These are phyloP conservation scores for Chytriomyces sp. DNA, from an alignment of 192 early-diverging fungal genomes.

Conservation along the genomic window DNA sequence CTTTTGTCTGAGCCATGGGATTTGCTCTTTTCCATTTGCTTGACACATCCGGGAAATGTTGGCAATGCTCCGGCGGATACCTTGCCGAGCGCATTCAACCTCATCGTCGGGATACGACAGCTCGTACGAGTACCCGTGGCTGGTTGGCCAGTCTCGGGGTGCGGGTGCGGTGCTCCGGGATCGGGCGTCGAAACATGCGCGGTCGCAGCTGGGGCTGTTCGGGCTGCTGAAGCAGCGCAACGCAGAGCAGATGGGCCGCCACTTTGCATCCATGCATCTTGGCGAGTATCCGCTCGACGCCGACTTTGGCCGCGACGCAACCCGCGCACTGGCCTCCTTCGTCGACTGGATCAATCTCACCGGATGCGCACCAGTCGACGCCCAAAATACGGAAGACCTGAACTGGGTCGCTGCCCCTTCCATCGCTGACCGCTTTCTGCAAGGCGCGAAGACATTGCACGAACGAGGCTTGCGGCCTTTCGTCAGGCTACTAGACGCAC, in stretches of 20 bases:
- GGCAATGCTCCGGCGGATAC: too few species aligned
- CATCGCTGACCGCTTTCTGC: background rate
- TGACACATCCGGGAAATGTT: too few species aligned
- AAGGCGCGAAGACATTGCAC: background rate
- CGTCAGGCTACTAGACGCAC: background rate
- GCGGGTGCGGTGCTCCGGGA: background rate
- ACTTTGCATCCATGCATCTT: background rate
- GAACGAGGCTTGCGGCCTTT: background rate
- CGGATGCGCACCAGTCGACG: constrained; percentile 14
- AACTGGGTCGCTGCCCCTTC: background rate
- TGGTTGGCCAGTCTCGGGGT: background rate
- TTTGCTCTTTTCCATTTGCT: too few species aligned
- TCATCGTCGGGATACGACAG: background rate
- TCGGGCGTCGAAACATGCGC: background rate
- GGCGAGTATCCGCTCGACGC: background rate
- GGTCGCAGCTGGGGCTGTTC: background rate
- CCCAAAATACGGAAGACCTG: background rate
- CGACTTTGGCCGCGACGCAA: background rate
- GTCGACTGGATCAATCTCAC: constrained; percentile 52
- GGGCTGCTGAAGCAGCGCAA: constrained; percentile 15
- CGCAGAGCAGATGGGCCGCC: constrained; percentile 21
- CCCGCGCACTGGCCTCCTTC: constrained; percentile 43
- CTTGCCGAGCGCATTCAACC: too few species aligned
- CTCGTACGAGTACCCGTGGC: constrained; percentile 7
- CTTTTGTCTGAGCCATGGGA: too few species aligned